Evolutionary conservation across 2,329 filamentous ascomycete genomes (phyloP), one percentile per base, ranked within the genome.

Genomic region (Colletotrichum sp.): DNA sequence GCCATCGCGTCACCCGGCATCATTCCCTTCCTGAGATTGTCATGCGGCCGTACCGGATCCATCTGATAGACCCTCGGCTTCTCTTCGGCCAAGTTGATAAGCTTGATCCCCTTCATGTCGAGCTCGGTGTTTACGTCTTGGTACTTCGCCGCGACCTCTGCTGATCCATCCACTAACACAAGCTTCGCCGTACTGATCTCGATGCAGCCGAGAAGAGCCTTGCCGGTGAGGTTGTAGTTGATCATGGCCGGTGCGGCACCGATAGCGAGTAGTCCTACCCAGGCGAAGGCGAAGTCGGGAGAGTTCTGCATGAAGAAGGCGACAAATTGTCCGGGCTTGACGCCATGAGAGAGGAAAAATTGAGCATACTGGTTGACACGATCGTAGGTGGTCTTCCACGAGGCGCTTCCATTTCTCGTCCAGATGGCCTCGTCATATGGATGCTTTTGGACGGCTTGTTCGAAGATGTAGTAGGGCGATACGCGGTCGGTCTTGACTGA

Each of bases 181-280:
- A 94, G 76, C 57, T 85, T 88, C 5, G 91, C 87, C 6, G 87
- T 88, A 65, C 90, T 90, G 68, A 93, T 88, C 76, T 87, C 88
- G 44, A 95, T 81, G 70, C 92, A 95, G 82, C 95, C 93, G 62
- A 94, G 80, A 78, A 95, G 83, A 2, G 92, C 90, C 78, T 92
- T 89, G 0, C 90, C 91, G 9, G 89, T 87, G 9, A 95, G 85
- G 80, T 95, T 93, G 81, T 93, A 91, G 81, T 95, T 95, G 81
- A 95, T 93, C 83, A 94, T 89, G 1, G 93, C 93, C 0, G 93
- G 93, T 0, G 92, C 92, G 16, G 91, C 91, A 5, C 93, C 93
- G 71, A 95, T 90, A 12, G 91, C 89, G 88, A 90, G 90, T 5
- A 93, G 84, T 0, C 90, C 93, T 55, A 95, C 81, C 90, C 93